Evolutionary conservation across 78 protist genomes (phyloP).

Genomic region (Protostelium mycophagum): DNA sequence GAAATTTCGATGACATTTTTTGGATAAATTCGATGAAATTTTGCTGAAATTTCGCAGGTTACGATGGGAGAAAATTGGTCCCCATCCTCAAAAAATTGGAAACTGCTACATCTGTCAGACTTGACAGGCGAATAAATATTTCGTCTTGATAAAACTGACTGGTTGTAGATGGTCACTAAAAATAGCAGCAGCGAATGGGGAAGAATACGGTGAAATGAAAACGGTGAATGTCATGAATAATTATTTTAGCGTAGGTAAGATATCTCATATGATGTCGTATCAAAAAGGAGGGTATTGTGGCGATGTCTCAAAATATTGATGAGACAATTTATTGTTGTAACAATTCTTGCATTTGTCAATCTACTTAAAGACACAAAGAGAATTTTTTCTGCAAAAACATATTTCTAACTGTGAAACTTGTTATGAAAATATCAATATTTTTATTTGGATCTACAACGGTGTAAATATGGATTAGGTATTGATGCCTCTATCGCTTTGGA

Average conservation of each 20-base stretch:
- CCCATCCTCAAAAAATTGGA: background rate
- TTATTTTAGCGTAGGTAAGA: background rate
- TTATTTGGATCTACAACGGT: no score
- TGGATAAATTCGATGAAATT: background rate
- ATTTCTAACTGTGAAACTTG: no score
- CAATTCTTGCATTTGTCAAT: no score
- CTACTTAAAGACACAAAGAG: no score
- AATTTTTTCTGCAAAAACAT: no score
- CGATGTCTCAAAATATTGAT: no score
- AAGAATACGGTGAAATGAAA: background rate
- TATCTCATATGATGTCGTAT: no score
- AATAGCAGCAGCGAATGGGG: background rate
- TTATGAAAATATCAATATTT: no score
- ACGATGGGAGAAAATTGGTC: background rate
- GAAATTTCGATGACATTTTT: no score
- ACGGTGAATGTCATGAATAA: slow-evolving; percentile 4
- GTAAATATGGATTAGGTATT: slow-evolving; percentile 6
- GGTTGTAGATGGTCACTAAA: slow-evolving; percentile 5
- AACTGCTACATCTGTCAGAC: background rate
- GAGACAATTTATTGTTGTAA: no score
- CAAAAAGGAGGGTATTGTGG: no score
- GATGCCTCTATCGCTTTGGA: slow-evolving; percentile 29
- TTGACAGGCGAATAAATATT: slow-evolving; percentile 3
- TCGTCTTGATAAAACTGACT: background rate
- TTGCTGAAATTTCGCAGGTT: background rate